Percentiles rank a stretch among this genome's conserved stretches.
These are phyloP conservation scores for Syzygium aqueum DNA, from an alignment of 345 rosid species.

Conservation along the genomic window DNA sequence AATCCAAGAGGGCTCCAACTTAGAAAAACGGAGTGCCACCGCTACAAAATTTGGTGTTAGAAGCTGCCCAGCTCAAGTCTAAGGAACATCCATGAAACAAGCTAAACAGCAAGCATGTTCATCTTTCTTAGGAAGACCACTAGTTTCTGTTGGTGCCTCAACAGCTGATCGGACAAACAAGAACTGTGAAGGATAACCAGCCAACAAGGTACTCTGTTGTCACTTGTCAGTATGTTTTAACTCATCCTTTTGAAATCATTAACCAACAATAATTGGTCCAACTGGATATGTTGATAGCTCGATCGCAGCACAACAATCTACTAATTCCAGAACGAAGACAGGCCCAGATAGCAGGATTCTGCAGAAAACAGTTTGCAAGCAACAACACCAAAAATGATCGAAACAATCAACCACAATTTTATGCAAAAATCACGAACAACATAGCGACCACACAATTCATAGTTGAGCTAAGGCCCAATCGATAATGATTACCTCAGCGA, in stretches of 20 bases:
- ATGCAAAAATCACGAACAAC: background rate
- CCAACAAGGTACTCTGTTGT: background rate
- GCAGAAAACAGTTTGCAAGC: background rate
- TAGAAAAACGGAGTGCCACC: background rate
- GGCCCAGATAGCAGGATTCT: background rate
- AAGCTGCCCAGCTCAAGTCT: background rate
- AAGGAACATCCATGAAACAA: background rate
- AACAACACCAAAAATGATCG: background rate
- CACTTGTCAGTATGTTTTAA: background rate
- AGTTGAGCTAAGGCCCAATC: background rate
- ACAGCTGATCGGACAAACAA: background rate
- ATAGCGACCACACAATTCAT: background rate
- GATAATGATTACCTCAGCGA: slow-evolving; percentile 22
- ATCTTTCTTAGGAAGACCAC: background rate
- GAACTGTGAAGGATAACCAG: background rate
- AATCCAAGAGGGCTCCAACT: background rate
- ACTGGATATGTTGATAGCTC: background rate
- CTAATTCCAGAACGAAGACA: background rate
- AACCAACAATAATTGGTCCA: background rate
- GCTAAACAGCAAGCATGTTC: background rate
- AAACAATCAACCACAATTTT: background rate
- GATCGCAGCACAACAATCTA: background rate
- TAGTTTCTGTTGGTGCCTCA: background rate
- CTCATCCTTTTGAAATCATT: background rate
- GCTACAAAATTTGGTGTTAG: background rate